Evolutionary conservation across 1,284 basidiomycete species (phyloP).

Genomic region (Ganoderma boninense): DNA sequence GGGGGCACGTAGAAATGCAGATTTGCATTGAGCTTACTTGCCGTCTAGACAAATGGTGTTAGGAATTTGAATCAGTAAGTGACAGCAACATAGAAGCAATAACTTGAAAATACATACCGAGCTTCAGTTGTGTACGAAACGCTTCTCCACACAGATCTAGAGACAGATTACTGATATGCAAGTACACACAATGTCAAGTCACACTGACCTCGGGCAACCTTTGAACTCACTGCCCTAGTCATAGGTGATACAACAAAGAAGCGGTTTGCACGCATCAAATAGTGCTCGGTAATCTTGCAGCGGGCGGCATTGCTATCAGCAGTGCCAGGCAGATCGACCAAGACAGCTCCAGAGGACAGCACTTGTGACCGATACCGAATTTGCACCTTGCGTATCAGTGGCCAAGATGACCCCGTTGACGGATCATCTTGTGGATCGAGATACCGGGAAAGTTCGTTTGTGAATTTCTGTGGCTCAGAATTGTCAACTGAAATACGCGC

Average conservation of each 20-base stretch:
- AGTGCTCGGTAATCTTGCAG: constrained; percentile 56
- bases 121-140: not conserved
- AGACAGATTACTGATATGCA: not conserved
- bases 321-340: constrained; percentile 65
- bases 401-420: constrained; percentile 61
- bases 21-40: not conserved
- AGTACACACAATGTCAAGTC: not conserved
- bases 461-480: not conserved
- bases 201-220: constrained; percentile 6
- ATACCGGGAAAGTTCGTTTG: constrained; percentile 32
- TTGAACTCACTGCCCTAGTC: constrained; percentile 7
- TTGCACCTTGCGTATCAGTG: constrained; percentile 60
- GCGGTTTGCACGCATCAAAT: constrained; percentile 58
- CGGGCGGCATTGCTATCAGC: constrained; percentile 62
- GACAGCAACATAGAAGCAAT: not conserved
- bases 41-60: not conserved
- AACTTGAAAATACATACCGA: constrained; percentile 2
- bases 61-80: not conserved
- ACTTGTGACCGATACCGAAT: constrained; percentile 50
- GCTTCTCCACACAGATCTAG: constrained; percentile 1
- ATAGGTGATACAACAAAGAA: constrained; percentile 53
- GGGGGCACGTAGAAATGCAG: no score
- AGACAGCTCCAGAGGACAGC: constrained; percentile 57
- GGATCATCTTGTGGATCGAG: constrained; percentile 55
- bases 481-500: not conserved